Evolutionary conservation across 2,329 filamentous ascomycete genomes (phyloP), one percentile per base, ranked within the genome.

Genomic region (Colletotrichum eleusines): DNA sequence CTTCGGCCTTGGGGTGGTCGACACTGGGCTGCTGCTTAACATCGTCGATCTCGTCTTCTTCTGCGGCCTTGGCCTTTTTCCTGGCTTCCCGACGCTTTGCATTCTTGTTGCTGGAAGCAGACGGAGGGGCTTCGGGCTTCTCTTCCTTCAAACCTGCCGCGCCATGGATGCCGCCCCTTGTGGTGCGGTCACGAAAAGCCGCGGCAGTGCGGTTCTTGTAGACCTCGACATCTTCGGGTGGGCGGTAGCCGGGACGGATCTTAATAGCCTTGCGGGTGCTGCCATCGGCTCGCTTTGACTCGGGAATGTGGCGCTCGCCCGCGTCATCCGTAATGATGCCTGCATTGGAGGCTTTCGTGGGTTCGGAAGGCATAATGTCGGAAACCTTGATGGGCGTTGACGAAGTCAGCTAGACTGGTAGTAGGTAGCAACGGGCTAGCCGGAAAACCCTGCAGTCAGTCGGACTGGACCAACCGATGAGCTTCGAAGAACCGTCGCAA

Each of bases 121-220:
- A 87, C 55, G 40, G 28, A 31, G 78, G 78, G 65, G 84, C 83
- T 64, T 84, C 83, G 38, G 82, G 75, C 50, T 83, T 82, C 61
- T 88, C 85, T 1, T 88, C 86, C 66, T 84, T 81, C 62, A 88
- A 75, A 6, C 87, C 86, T 57, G 88, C 88, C 1, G 94, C 92
- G 31, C 95, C 95, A 5, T 94, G 93, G 5, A 97, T 88, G 28
- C 81, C 81, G 28, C 80, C 78, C 88, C 92, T 68, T 81, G 84
- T 87, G 33, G 88, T 89, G 63, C 94, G 90, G 75, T 89, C 94
- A 78, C 94, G 94, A 84, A 93, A 97, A 60, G 89, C 90, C 79
- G 96, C 92, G 60, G 95, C 95, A 1, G 91, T 94, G 68, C 93
- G 91, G 81, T 97, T 98, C 84, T 94, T 97, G 88, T 99, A 99